A percentile compares a stretch with the other conserved stretches of the same genome.
These are phyloP conservation scores for Volvox carteri DNA, from an alignment of 163 green algal species.

Conservation along the genomic window DNA sequence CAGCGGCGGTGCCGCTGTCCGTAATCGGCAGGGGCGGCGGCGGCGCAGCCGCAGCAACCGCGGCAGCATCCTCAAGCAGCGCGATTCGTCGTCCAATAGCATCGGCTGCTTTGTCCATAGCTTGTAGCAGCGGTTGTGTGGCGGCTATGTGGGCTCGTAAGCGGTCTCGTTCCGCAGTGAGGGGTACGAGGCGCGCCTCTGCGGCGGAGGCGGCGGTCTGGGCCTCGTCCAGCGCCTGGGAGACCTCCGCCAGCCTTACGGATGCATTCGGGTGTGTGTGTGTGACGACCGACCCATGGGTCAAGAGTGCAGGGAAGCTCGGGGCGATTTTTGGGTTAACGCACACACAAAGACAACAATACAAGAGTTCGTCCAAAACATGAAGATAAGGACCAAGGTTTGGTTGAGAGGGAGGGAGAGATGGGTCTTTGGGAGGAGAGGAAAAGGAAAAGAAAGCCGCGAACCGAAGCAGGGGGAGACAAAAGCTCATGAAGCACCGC, in stretches of 20 bases:
- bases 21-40: background rate
- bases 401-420: background rate
- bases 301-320: background rate
- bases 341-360: too few species aligned
- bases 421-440: background rate
- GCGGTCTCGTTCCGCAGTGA: slow-evolving; percentile 21
- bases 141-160: slow-evolving; percentile 4
- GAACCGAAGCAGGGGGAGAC: background rate
- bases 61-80: slow-evolving; percentile 24
- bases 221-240: background rate
- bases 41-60: background rate
- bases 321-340: too few species aligned
- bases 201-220: background rate
- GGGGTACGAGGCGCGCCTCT: slow-evolving; percentile 1
- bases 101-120: slow-evolving; percentile 7
- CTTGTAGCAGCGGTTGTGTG: slow-evolving; percentile 4
- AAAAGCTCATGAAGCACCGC: background rate
- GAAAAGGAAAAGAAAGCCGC: background rate
- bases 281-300: too few species aligned
- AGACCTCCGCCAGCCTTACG: slow-evolving; percentile 27
- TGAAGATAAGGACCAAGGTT: background rate
- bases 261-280: too few species aligned
- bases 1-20: background rate
- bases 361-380: too few species aligned
- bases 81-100: background rate